Evolutionary conservation across 176 grass and related monocot species (phyloP).

Genomic region (Ampelocalamus luodianensis): DNA sequence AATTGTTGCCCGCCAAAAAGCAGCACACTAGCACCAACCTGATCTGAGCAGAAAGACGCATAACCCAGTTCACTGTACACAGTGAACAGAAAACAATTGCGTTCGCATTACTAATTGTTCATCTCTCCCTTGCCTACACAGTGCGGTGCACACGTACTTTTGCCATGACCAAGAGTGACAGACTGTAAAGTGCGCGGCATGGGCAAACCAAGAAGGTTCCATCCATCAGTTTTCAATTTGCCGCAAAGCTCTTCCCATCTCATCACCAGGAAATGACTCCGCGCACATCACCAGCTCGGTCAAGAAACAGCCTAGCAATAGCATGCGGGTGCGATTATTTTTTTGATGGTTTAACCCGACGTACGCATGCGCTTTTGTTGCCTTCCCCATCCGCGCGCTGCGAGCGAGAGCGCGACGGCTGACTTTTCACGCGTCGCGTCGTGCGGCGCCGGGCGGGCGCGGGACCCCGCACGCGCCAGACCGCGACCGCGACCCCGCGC

Average conservation of each 20-base stretch:
- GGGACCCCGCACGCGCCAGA: not conserved
- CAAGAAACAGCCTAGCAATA: not conserved
- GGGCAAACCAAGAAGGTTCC: slow-evolving; percentile 21
- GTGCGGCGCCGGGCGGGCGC: not conserved
- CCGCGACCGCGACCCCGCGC: too few species aligned
- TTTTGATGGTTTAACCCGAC: not conserved
- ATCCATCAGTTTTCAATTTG: not conserved
- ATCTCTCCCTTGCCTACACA: not conserved
- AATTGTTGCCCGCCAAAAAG: too few species aligned
- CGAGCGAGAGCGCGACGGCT: slow-evolving; percentile 16
- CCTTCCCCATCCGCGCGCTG: not conserved
- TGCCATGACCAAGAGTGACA: not conserved
- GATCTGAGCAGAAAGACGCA: not conserved
- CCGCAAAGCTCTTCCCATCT: slow-evolving; percentile 14
- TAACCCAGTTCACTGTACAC: not conserved
- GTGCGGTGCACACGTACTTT: not conserved
- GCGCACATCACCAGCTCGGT: not conserved
- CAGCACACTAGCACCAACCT: not conserved
- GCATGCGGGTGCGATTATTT: not conserved
- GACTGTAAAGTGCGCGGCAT: not conserved
- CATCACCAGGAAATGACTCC: slow-evolving; percentile 27
- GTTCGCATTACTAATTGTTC: not conserved
- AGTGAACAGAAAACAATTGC: not conserved
- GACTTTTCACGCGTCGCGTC: slow-evolving; percentile 27
- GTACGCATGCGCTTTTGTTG: not conserved